Evolutionary conservation across 2,329 filamentous ascomycete genomes (phyloP).

Genomic region (Diplodia seriata): DNA sequence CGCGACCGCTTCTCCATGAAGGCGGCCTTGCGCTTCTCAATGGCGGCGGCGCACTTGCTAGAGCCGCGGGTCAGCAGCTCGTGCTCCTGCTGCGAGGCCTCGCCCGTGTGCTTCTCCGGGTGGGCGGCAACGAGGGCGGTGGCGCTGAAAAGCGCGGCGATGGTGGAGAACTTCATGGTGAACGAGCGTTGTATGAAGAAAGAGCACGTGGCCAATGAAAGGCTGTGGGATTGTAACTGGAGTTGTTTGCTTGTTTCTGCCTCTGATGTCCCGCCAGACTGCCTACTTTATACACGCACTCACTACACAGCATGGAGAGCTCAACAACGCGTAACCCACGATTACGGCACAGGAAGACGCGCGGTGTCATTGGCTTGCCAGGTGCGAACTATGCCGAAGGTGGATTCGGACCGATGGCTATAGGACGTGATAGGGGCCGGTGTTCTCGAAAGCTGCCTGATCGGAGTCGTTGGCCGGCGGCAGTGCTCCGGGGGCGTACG

Average conservation of each 20-base stretch:
- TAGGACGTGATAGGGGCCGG: background rate
- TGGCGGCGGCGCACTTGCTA: conserved; percentile 15
- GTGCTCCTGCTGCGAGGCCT: background rate
- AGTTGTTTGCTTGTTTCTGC: background rate
- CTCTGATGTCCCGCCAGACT: background rate
- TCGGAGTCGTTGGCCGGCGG: background rate
- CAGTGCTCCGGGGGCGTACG: conserved; percentile 6
- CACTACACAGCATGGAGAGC: background rate
- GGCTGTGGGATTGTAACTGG: background rate
- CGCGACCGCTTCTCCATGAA: conserved; percentile 13
- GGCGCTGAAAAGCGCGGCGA: conserved; percentile 16
- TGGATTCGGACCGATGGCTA: background rate
- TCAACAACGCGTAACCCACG: background rate
- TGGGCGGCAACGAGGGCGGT: conserved; percentile 15
- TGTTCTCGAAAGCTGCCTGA: background rate
- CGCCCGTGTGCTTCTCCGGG: conserved; percentile 19
- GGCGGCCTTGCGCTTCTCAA: conserved; percentile 11
- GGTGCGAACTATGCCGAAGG: background rate
- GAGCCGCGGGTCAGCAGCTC: background rate
- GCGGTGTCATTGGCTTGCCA: conserved; percentile 12
- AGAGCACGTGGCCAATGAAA: background rate
- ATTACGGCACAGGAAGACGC: conserved; percentile 19
- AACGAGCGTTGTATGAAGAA: background rate
- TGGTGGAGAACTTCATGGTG: conserved; percentile 9
- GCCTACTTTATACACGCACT: background rate